Evolutionary conservation across 1,284 basidiomycete species (phyloP).

Genomic region (Trichosporon sp.): DNA sequence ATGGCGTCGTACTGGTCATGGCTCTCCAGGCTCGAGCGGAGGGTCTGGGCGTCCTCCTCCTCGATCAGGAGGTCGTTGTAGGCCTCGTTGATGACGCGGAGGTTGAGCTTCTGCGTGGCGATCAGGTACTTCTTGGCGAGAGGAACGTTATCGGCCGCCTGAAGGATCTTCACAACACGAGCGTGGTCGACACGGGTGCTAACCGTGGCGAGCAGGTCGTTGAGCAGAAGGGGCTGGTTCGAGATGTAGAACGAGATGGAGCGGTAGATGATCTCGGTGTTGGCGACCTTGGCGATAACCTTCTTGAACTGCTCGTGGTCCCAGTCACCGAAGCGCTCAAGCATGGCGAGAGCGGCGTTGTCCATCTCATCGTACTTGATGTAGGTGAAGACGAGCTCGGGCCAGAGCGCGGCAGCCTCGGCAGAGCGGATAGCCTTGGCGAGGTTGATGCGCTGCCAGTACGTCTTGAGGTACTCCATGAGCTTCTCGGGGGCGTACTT

Average conservation of each 20-base stretch:
- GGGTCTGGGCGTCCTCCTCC: conserved; percentile 97
- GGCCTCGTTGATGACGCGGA: conserved; percentile 95
- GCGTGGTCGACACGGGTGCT: conserved; percentile 91
- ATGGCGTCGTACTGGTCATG: conserved; percentile 98
- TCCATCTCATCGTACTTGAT: conserved; percentile 74
- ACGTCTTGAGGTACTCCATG: conserved; percentile 98
- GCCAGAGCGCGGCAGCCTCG: conserved; percentile 97
- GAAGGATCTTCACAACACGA: conserved; percentile 93
- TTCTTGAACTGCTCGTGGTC: conserved; percentile 97
- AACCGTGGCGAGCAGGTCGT: conserved; percentile 88
- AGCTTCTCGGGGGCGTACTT: conserved; percentile 95
- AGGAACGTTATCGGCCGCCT: conserved; percentile 80
- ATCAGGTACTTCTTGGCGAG: conserved; percentile 95
- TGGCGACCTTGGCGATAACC: conserved; percentile 89
- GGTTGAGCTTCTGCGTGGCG: conserved; percentile 94
- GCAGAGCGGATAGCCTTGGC: conserved; percentile 85
- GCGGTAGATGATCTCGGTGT: conserved; percentile 84
- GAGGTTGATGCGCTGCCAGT: conserved; percentile 90
- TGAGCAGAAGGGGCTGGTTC: conserved; percentile 89
- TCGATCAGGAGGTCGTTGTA: conserved; percentile 97
- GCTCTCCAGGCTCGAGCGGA: conserved; percentile 93
- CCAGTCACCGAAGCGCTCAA: conserved; percentile 92
- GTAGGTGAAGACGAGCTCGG: conserved; percentile 97
- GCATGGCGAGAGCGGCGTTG: conserved; percentile 60
- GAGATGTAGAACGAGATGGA: conserved; percentile 69